A percentile compares a stretch with the other conserved stretches of the same genome.
Conservation (phyloP, 78 protist species). For the Anaeramoeba flamelloides region DNA sequence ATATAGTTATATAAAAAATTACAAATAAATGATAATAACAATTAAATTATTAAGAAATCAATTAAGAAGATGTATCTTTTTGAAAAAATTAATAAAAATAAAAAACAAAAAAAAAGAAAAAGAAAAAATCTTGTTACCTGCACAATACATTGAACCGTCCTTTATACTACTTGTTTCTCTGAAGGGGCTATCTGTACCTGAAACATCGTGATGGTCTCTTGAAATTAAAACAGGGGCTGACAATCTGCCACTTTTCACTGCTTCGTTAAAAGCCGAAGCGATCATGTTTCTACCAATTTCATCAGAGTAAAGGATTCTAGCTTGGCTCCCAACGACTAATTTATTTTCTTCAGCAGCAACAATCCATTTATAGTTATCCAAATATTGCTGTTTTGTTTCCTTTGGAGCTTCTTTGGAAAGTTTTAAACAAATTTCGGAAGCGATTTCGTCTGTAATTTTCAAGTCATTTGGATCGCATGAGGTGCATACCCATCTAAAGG, state of each 20-base stretch:
- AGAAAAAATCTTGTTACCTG: too few relatives aligned
- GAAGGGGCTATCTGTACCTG: constrained; percentile 71
- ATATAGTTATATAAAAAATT: too few relatives aligned
- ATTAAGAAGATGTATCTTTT: too few relatives aligned
- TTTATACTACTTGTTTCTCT: constrained; percentile 63
- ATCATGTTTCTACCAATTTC: constrained; percentile 48
- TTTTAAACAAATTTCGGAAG: constrained; percentile 29
- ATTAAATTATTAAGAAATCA: too few relatives aligned
- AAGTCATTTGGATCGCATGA: constrained; percentile 36
- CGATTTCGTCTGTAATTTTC: constrained; percentile 50
- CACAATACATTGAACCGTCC: not conserved
- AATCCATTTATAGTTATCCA: constrained; percentile 69
- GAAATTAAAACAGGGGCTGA: constrained; percentile 41
- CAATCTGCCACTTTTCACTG: constrained; percentile 36
- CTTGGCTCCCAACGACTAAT: constrained; percentile 14
- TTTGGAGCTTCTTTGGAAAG: constrained; percentile 17
- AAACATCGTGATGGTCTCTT: constrained; percentile 78
- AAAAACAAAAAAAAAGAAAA: too few relatives aligned
- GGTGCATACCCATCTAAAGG: constrained; percentile 81
- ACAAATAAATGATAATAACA: too few relatives aligned
- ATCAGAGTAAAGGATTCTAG: constrained; percentile 11
- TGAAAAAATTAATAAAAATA: too few relatives aligned
- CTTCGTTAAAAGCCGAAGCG: constrained; percentile 62
- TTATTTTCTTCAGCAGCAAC: constrained; percentile 19
- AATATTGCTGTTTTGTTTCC: constrained; percentile 36